Conservation (phyloP, 225 moss, liverwort and hornwort species). For the Sphagnum contortum region DNA sequence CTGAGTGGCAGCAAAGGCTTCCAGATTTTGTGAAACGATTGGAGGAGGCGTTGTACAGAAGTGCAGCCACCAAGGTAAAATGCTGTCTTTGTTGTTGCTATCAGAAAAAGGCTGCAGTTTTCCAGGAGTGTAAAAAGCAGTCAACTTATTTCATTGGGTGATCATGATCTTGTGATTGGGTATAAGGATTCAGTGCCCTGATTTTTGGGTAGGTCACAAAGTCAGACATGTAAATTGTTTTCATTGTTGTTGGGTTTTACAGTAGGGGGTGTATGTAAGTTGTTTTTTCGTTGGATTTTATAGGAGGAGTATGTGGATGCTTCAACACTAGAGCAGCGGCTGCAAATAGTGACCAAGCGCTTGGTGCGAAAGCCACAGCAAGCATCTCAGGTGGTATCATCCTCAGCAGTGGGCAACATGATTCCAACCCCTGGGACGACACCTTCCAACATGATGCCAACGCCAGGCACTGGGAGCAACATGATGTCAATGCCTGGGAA, state of each 20-base stretch:
- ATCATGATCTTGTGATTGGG: too few species aligned
- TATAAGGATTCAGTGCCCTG: too few species aligned
- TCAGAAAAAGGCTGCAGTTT: too few species aligned
- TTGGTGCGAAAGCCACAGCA: slow-evolving; percentile 46
- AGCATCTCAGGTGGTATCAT: slow-evolving; percentile 32
- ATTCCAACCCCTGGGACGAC: too few species aligned
- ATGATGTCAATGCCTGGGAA: slow-evolving; percentile 73
- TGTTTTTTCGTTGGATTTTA: not conserved
- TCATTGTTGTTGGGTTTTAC: too few species aligned
- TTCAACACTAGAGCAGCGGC: slow-evolving; percentile 65
- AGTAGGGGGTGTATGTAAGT: too few species aligned
- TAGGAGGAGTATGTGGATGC: slow-evolving; percentile 92
- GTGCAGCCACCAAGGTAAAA: slow-evolving; percentile 65
- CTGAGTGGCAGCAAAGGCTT: slow-evolving; percentile 87
- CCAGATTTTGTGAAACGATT: slow-evolving; percentile 95
- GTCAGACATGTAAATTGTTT: too few species aligned
- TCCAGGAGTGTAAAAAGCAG: too few species aligned
- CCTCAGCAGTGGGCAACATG: slow-evolving; percentile 43
- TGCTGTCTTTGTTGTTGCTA: too few species aligned
- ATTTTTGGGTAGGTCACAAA: too few species aligned
- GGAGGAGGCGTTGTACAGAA: slow-evolving; percentile 81
- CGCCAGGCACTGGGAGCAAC: slow-evolving; percentile 60
- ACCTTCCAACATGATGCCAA: slow-evolving; percentile 56
- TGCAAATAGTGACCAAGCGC: slow-evolving; percentile 70
- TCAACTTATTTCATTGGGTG: too few species aligned